Percentiles rank a stretch among this genome's conserved stretches.
Evolutionary conservation across 2,329 filamentous ascomycete genomes (phyloP).

Genomic region (Monascus ruber): DNA sequence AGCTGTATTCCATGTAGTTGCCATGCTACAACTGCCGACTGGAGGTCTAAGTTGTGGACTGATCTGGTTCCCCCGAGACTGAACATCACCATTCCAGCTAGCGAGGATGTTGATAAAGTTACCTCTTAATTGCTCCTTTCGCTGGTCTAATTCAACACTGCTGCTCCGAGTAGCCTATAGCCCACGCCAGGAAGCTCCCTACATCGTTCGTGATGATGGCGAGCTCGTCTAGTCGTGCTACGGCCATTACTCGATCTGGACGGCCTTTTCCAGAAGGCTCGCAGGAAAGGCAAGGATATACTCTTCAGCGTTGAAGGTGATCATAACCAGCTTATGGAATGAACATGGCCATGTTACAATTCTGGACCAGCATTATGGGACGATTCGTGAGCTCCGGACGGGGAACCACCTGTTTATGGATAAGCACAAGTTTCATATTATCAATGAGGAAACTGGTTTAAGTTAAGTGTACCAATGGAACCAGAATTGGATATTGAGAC

Average conservation of each 20-base stretch:
- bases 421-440: constrained; percentile 47
- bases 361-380: constrained; percentile 44
- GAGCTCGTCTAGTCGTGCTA: constrained; percentile 49
- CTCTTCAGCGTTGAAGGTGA: constrained; percentile 45
- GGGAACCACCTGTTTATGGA: constrained; percentile 37
- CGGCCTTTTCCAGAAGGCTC: constrained; percentile 39
- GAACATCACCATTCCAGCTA: constrained; percentile 30
- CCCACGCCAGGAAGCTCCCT: constrained; percentile 42
- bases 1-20: constrained; percentile 6
- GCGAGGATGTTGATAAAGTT: constrained; percentile 22
- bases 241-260: constrained; percentile 41
- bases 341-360: constrained; percentile 45
- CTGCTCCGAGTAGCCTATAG: constrained; percentile 9
- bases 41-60: constrained; percentile 38
- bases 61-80: constrained; percentile 36
- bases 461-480: constrained; percentile 45
- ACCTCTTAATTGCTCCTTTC: constrained; percentile 26
- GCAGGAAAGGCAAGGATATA: constrained; percentile 42
- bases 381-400: constrained; percentile 43
- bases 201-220: constrained; percentile 45
- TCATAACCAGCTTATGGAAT: constrained; percentile 41
- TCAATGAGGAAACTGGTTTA: constrained; percentile 42
- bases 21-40: constrained; percentile 26
- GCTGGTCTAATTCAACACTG: constrained; percentile 13
- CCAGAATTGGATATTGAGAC: constrained; percentile 34